A percentile compares a stretch with the other conserved stretches of the same genome.
Conservation (phyloP, 495 filamentous ascomycete species). For the Aspergillus olivimuriae region DNA sequence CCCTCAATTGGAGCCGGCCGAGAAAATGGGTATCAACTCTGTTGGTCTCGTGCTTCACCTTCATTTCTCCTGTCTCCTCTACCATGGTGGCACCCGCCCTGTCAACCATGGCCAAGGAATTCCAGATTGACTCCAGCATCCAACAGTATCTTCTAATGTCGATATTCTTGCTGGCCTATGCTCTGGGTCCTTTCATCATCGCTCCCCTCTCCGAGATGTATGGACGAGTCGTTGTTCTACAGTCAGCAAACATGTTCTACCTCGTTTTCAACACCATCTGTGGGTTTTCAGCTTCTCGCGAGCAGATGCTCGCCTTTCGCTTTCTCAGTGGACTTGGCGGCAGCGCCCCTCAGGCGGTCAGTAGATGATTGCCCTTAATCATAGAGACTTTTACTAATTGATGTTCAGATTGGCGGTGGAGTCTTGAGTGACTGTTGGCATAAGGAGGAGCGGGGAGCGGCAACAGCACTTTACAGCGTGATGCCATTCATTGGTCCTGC, state of each 20-base stretch:
- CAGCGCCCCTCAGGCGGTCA: conserved; percentile 45
- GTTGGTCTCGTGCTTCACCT: background rate
- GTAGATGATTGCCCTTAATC: conserved; percentile 7
- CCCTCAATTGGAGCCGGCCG: background rate
- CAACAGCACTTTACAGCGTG: conserved; percentile 58
- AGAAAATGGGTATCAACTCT: background rate
- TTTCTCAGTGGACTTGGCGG: conserved; percentile 55
- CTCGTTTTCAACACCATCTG: conserved; percentile 53
- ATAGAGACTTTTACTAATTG: background rate
- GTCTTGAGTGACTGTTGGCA: conserved; percentile 57
- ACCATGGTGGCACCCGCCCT: conserved; percentile 4
- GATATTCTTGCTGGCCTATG: conserved; percentile 71
- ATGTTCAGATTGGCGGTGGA: conserved; percentile 47
- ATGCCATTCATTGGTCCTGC: conserved; percentile 63
- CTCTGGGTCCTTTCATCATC: conserved; percentile 61
- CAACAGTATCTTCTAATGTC: background rate
- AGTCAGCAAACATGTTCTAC: conserved; percentile 59
- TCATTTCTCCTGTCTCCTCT: conserved; percentile 2
- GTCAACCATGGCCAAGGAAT: background rate
- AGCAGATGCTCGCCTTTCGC: conserved; percentile 48
- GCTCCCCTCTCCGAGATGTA: conserved; percentile 72
- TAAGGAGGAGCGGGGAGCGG: conserved; percentile 58
- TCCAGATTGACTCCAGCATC: background rate
- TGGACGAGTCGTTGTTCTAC: conserved; percentile 57
- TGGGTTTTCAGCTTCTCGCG: conserved; percentile 44